Conservation (phyloP, 1,284 basidiomycete genomes). For the Neotropicomus parvogracilis region DNA sequence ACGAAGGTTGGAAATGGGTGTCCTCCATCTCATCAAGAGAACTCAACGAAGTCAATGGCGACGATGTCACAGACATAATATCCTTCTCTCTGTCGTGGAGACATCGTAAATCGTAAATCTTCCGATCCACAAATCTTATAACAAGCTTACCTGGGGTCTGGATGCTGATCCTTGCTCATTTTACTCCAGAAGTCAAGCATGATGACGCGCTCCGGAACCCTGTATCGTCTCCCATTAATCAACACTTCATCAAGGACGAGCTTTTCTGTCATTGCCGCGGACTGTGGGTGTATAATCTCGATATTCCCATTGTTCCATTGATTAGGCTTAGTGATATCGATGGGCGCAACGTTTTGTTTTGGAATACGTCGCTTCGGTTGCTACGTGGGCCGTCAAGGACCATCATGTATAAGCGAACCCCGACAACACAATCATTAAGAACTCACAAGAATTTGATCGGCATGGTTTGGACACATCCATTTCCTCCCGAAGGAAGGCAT, state of each 20-base stretch:
- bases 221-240: slow-evolving; percentile 82
- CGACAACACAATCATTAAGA: slow-evolving; percentile 1
- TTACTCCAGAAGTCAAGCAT: slow-evolving; percentile 95
- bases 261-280: slow-evolving; percentile 41
- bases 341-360: slow-evolving; percentile 59
- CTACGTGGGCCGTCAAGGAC: slow-evolving; percentile 38
- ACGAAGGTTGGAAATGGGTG: slow-evolving; percentile 14
- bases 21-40: slow-evolving; percentile 61
- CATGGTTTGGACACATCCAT: slow-evolving; percentile 99
- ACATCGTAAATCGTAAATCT: not conserved
- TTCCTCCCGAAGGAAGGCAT: slow-evolving; percentile 88
- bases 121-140: not conserved
- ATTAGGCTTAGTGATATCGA: slow-evolving; percentile 67
- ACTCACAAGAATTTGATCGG: slow-evolving; percentile 73
- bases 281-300: slow-evolving; percentile 73
- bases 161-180: slow-evolving; percentile 47
- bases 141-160: slow-evolving; percentile 41
- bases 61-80: slow-evolving; percentile 52
- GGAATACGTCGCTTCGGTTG: slow-evolving; percentile 73
- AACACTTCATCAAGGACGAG: slow-evolving; percentile 69
- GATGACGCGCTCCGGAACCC: slow-evolving; percentile 92
- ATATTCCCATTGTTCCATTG: slow-evolving; percentile 91
- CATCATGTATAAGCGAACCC: slow-evolving; percentile 9
- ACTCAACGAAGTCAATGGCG: slow-evolving; percentile 71
- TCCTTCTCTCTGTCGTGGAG: slow-evolving; percentile 37